These are phyloP conservation scores for Pichia norvegensis DNA, from an alignment of 1,139 yeast species.

Conservation along the genomic window DNA sequence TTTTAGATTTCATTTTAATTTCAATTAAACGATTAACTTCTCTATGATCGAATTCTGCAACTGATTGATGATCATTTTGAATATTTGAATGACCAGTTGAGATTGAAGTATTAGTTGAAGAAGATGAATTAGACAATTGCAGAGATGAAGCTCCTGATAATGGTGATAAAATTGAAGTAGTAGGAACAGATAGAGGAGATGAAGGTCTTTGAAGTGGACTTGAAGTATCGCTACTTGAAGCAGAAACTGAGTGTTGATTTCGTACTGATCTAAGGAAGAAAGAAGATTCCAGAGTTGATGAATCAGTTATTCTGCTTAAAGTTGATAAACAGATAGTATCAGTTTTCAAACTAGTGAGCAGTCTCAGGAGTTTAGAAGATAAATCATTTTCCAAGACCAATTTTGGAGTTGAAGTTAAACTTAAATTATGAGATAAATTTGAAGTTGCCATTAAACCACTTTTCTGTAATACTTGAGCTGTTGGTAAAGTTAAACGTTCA, in stretches of 20 bases:
- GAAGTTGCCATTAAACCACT: slow-evolving; percentile 13
- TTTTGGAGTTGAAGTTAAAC: slow-evolving; percentile 4
- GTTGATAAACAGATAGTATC: slow-evolving; percentile 8
- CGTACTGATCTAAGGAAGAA: background rate
- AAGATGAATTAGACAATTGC: background rate
- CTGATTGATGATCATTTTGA: background rate
- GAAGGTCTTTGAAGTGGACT: background rate
- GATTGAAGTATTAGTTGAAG: background rate
- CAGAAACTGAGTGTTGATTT: background rate
- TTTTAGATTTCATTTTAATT: background rate
- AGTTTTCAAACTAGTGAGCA: slow-evolving; percentile 7
- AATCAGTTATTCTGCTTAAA: slow-evolving; percentile 7
- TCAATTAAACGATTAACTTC: slow-evolving; percentile 5
- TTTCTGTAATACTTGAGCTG: slow-evolving; percentile 1
- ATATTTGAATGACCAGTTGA: background rate
- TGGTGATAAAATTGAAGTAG: background rate
- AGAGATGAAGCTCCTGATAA: background rate
- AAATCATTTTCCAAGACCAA: slow-evolving; percentile 4
- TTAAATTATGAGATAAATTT: slow-evolving; percentile 2
- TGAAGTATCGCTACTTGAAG: background rate
- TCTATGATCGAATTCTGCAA: slow-evolving; percentile 3
- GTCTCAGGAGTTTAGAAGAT: slow-evolving; percentile 2
- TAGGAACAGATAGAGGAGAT: background rate
- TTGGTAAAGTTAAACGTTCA: slow-evolving; percentile 5
- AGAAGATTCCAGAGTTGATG: background rate